Evolutionary conservation across 768 basidiomycete species (phyloP).

Genomic region (Suillus occidentalis): DNA sequence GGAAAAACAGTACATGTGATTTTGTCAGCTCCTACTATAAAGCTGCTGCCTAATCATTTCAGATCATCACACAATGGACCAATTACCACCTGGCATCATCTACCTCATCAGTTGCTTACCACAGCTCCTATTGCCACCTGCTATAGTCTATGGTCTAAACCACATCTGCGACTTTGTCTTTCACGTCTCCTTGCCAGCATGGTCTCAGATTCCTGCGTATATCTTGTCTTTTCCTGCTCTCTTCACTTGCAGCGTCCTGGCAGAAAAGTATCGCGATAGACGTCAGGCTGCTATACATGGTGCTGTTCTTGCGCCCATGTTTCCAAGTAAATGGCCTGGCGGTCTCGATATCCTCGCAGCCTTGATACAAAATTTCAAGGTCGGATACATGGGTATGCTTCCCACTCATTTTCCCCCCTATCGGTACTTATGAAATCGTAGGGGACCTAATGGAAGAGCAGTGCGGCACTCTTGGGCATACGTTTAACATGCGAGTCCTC

Average conservation of each 20-base stretch:
- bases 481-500: slow-evolving; percentile 20
- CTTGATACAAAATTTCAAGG: slow-evolving; percentile 38
- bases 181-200: slow-evolving; percentile 12
- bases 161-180: slow-evolving; percentile 14
- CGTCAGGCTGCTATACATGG: slow-evolving; percentile 44
- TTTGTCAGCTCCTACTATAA: background rate
- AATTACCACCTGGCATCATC: slow-evolving; percentile 35
- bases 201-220: slow-evolving; percentile 18
- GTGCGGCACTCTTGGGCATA: slow-evolving; percentile 23
- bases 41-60: background rate
- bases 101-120: slow-evolving; percentile 29
- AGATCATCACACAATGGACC: slow-evolving; percentile 15
- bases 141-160: slow-evolving; percentile 16
- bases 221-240: slow-evolving; percentile 26
- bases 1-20: background rate
- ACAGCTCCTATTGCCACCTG: slow-evolving; percentile 19
- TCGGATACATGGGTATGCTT: slow-evolving; percentile 49
- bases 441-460: slow-evolving; percentile 16
- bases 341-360: slow-evolving; percentile 46
- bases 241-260: slow-evolving; percentile 16
- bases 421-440: background rate
- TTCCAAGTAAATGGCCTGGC: slow-evolving; percentile 40
- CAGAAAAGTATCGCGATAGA: slow-evolving; percentile 24
- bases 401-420: background rate
- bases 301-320: slow-evolving; percentile 44